Evolutionary conservation across 2,329 filamentous ascomycete genomes (phyloP).

Genomic region (Penicillium vulpinum): DNA sequence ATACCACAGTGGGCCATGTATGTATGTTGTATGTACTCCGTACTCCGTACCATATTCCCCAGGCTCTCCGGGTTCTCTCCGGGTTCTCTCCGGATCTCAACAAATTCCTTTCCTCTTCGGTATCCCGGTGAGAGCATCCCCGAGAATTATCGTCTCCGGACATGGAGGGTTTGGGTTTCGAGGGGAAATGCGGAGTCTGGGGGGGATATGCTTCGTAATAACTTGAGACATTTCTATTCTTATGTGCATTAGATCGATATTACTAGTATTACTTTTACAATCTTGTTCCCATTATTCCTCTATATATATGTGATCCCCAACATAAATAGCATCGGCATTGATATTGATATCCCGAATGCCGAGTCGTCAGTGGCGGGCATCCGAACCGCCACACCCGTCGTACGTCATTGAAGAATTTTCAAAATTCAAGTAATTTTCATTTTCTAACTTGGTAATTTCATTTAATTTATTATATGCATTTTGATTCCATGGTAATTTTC

Average conservation of each 20-base stretch:
- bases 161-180: not conserved
- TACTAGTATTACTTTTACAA: no score
- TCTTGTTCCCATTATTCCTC: no score
- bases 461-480: no score
- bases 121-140: conserved; percentile 20
- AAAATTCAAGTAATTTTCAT: not conserved
- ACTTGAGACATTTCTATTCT: not conserved
- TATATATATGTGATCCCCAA: no score
- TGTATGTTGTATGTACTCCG: no score
- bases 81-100: conserved; percentile 15
- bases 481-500: no score
- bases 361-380: conserved; percentile 1
- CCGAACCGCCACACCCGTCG: conserved; percentile 4
- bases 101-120: conserved; percentile 18
- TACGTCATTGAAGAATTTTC: conserved; percentile 7
- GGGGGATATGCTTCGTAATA: not conserved
- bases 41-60: conserved; percentile 14
- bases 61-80: conserved; percentile 2
- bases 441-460: no score
- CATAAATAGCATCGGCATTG: not conserved
- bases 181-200: conserved; percentile 25
- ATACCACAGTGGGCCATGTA: not conserved
- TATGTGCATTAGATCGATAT: no score
- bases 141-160: conserved; percentile 2
- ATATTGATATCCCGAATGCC: not conserved